Evolutionary conservation across 768 basidiomycete genomes (phyloP).

Genomic region (Termitomyces sp.): DNA sequence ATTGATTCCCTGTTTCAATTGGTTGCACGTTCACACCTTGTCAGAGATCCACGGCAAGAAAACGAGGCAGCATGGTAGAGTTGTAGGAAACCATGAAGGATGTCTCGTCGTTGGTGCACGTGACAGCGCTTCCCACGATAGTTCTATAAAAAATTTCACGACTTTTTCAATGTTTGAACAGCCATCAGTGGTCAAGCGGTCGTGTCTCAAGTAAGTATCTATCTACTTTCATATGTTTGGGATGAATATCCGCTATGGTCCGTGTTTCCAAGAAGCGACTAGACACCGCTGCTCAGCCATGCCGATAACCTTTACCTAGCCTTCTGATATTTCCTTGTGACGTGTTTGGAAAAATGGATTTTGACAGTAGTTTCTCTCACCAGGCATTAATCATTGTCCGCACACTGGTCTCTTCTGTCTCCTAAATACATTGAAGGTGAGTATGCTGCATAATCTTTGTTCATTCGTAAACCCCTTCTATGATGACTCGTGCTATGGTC

Average conservation of each 20-base stretch:
- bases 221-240: slow-evolving; percentile 15
- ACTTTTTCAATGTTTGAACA: background rate
- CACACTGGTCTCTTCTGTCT: background rate
- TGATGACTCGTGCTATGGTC: slow-evolving; percentile 74
- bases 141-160: slow-evolving; percentile 9
- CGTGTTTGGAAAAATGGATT: slow-evolving; percentile 22
- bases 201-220: slow-evolving; percentile 3
- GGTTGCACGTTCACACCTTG: background rate
- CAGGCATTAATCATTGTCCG: background rate
- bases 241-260: slow-evolving; percentile 87
- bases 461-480: slow-evolving; percentile 27
- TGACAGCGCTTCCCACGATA: slow-evolving; percentile 5
- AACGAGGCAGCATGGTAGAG: background rate
- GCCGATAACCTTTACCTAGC: slow-evolving; percentile 80
- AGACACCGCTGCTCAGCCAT: slow-evolving; percentile 76
- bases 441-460: background rate
- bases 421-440: slow-evolving; percentile 5
- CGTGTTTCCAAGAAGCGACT: slow-evolving; percentile 91
- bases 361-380: background rate
- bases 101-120: background rate
- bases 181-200: background rate
- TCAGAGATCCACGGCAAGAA: too few species aligned
- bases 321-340: slow-evolving; percentile 78
- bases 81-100: background rate
- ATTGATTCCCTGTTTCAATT: background rate